These are phyloP conservation scores for Heritiera fomes DNA, from an alignment of 345 rosid genomes.

Conservation along the genomic window DNA sequence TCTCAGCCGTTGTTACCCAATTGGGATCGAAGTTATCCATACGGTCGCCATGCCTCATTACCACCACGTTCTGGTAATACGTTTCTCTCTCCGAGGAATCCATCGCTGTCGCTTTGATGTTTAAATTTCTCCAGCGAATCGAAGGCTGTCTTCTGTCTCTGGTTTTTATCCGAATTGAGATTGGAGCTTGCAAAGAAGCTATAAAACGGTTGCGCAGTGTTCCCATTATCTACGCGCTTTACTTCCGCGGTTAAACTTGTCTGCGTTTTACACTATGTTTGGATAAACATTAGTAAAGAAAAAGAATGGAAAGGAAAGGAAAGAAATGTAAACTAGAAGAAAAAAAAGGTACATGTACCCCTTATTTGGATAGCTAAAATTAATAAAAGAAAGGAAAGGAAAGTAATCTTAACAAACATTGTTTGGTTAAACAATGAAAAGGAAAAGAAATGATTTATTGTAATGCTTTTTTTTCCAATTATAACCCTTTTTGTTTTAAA, in stretches of 20 bases:
- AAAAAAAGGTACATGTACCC: too few relatives aligned
- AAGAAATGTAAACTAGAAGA: too few relatives aligned
- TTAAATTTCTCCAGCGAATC: not conserved
- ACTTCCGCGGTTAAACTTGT: not conserved
- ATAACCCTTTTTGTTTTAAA: too few relatives aligned
- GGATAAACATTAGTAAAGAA: too few relatives aligned
- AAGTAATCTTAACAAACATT: too few relatives aligned
- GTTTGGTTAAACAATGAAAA: too few relatives aligned
- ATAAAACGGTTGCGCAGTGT: not conserved
- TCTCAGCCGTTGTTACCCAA: conserved; percentile 59
- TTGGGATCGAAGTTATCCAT: conserved; percentile 58
- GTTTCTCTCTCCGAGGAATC: conserved; percentile 6
- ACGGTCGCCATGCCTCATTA: conserved; percentile 95
- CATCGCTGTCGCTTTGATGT: not conserved
- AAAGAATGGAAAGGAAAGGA: too few relatives aligned
- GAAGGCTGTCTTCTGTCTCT: not conserved
- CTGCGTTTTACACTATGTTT: too few relatives aligned
- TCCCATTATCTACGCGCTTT: not conserved
- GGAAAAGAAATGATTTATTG: too few relatives aligned
- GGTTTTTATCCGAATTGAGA: not conserved
- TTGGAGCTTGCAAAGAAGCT: not conserved
- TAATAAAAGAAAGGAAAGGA: too few relatives aligned
- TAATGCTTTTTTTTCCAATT: too few relatives aligned
- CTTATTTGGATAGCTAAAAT: too few relatives aligned
- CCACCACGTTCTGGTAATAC: conserved; percentile 58